A percentile compares a stretch with the other conserved stretches of the same genome.
Evolutionary conservation across 208 protist species (phyloP).

Genomic region (Crithidia mellificae): DNA sequence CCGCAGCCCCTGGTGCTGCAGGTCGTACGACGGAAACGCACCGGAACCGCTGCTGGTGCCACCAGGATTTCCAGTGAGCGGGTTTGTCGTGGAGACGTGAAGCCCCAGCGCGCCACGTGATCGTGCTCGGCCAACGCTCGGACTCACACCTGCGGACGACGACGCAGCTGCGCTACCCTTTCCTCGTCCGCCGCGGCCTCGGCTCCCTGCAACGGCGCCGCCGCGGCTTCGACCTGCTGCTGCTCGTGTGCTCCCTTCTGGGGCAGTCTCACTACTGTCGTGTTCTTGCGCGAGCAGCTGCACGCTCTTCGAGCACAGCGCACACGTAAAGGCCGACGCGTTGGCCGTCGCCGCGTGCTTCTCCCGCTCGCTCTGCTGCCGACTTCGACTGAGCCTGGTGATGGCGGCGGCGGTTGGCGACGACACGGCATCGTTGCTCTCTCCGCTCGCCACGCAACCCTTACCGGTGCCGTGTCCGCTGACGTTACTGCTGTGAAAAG

Average conservation of each 20-base stretch:
- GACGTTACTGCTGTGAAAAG: background rate
- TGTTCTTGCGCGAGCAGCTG: constrained; percentile 9
- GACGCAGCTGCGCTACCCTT: background rate
- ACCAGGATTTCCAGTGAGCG: background rate
- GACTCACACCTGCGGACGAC: background rate
- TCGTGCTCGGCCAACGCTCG: background rate
- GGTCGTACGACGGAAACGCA: constrained; percentile 5
- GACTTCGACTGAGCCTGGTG: constrained; percentile 3
- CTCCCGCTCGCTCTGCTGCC: constrained; percentile 5
- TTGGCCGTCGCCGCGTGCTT: background rate
- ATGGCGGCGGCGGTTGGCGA: constrained; percentile 2
- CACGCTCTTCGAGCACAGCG: constrained; percentile 39
- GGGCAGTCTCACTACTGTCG: background rate
- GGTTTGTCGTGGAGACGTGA: no score
- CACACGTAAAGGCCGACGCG: constrained; percentile 16
- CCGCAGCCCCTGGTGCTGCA: constrained; percentile 32
- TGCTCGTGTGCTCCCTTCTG: no score
- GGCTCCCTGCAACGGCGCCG: background rate
- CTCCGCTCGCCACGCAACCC: background rate
- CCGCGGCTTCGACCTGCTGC: background rate
- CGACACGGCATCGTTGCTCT: background rate
- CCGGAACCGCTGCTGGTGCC: background rate
- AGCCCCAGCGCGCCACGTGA: background rate
- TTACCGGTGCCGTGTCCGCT: no score
- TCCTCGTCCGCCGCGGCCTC: constrained; percentile 9